These are phyloP conservation scores for Lactifluus subvellereus DNA, from an alignment of 768 basidiomycete genomes.

Conservation along the genomic window DNA sequence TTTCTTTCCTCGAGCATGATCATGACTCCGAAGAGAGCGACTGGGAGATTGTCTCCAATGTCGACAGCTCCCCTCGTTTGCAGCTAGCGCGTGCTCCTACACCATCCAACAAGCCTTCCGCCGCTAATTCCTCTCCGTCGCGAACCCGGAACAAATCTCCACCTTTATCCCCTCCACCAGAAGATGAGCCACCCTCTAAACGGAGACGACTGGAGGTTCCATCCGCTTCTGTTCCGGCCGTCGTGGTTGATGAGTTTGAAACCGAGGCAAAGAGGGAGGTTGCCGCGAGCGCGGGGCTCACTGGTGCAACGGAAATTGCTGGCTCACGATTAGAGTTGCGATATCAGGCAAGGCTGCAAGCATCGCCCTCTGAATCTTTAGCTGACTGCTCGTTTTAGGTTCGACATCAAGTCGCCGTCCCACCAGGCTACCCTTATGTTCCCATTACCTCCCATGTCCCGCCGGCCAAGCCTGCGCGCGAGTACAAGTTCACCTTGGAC, in stretches of 20 bases:
- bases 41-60: conserved; percentile 28
- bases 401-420: conserved; percentile 94
- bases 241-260: conserved; percentile 85
- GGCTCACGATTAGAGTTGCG: conserved; percentile 68
- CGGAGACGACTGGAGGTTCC: conserved; percentile 44
- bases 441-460: conserved; percentile 91
- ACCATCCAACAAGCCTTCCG: conserved; percentile 42
- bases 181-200: conserved; percentile 45
- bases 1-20: conserved; percentile 54
- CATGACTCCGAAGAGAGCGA: conserved; percentile 33
- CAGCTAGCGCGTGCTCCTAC: conserved; percentile 27
- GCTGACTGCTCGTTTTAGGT: conserved; percentile 44
- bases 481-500: conserved; percentile 95
- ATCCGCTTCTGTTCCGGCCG: conserved; percentile 58
- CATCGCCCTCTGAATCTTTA: conserved; percentile 5
- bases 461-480: conserved; percentile 81
- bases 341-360: conserved; percentile 55
- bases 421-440: conserved; percentile 83
- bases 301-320: conserved; percentile 55
- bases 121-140: conserved; percentile 32
- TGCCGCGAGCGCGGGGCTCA: conserved; percentile 81
- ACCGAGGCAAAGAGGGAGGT: conserved; percentile 91
- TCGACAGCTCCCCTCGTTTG: not conserved
- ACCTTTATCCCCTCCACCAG: conserved; percentile 26
- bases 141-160: conserved; percentile 3